Base-by-base conservation (phyloP, 345 rosid species). In the Carallia pectinifolia region DNA sequence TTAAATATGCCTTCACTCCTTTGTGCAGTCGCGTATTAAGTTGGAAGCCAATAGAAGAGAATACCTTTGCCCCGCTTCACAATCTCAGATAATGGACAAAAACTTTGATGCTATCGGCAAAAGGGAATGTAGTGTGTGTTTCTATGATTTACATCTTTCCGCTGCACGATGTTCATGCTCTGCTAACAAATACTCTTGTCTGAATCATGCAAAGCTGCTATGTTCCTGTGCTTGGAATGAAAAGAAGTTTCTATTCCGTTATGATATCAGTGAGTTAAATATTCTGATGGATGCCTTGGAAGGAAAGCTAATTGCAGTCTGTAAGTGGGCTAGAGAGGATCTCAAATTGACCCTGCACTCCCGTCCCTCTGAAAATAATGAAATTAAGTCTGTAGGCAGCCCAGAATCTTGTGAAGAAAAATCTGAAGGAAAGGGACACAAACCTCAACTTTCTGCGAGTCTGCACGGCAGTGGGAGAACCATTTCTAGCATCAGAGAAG, bases 101-200 rank as follows among this genome's bases (percentile, higher is more conserved):
- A 69, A 61, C 58, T 80, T 79, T 71, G 88, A 81, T 74, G 77
- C 73, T n/a, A 71, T 53, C 9, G 73, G 75, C 71, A 89, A 84
- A 74, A 84, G 72, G 72, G 91, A 85, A 71, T 89, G 91, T 66
- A 36, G 70, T 70, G 69, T 78, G 50, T 91, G 96, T 77, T 80
- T 69, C 62, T 82, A 39, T 29, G 93, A 91, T 79, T 70, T 91
- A 79, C 82, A 88, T 75, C 84, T 89, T 52, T 91, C 97, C 5
- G 90, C 96, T 31, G 91, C 67, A 13, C 38, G 53, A 19, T 91
- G 93, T 68, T 63, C 75, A 13, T 88, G 96, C 74, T 89, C 84
- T n/a, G 70, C 75, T 48, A 77, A 74, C 68, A 82, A 75, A 54
- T 89, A 81, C 76, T 80, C 88, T 3, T 91, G 95, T 36, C 76